Percentiles rank a stretch among this genome's conserved stretches.
Conservation (phyloP, 1,284 basidiomycete species). For the Cutaneotrichosporon cyanovorans region DNA sequence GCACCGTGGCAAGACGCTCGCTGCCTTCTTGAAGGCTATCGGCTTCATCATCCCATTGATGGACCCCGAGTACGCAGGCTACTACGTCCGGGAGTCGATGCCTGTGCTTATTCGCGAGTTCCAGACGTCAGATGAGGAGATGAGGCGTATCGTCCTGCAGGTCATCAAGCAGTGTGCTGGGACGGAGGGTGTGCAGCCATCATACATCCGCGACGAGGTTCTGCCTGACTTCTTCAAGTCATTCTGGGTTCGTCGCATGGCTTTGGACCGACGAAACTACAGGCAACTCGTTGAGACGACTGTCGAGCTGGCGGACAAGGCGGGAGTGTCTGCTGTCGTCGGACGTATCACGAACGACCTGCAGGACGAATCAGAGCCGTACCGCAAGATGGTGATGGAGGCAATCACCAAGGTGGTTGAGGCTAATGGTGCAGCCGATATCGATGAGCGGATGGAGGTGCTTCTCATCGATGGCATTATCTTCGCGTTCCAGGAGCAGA, state of each 20-base stretch:
- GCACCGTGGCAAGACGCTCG: slow-evolving; percentile 95
- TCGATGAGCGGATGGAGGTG: slow-evolving; percentile 91
- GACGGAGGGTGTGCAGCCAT: slow-evolving; percentile 89
- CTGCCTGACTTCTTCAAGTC: slow-evolving; percentile 99
- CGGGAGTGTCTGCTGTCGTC: slow-evolving; percentile 92
- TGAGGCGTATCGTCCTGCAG: slow-evolving; percentile 99
- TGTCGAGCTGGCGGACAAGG: slow-evolving; percentile 92
- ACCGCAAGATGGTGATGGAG: slow-evolving; percentile 99
- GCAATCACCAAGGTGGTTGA: slow-evolving; percentile 95
- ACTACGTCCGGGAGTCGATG: slow-evolving; percentile 95
- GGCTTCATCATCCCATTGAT: slow-evolving; percentile 99
- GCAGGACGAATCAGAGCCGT: slow-evolving; percentile 93
- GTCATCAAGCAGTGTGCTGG: slow-evolving; percentile 98
- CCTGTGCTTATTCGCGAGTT: slow-evolving; percentile 98
- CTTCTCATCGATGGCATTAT: slow-evolving; percentile 96
- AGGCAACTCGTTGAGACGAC: slow-evolving; percentile 97
- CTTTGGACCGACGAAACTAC: slow-evolving; percentile 91
- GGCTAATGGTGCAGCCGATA: slow-evolving; percentile 86
- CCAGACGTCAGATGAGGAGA: slow-evolving; percentile 98
- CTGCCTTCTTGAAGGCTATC: slow-evolving; percentile 97
- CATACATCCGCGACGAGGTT: slow-evolving; percentile 93
- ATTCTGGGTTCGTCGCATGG: slow-evolving; percentile 98
- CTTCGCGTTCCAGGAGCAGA: slow-evolving; percentile 99
- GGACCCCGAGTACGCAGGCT: slow-evolving; percentile 97
- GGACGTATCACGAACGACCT: slow-evolving; percentile 91